phyloP scores from a whole-genome alignment of 192 early-diverging fungal species.

The Coemansia umbellata region DNA sequence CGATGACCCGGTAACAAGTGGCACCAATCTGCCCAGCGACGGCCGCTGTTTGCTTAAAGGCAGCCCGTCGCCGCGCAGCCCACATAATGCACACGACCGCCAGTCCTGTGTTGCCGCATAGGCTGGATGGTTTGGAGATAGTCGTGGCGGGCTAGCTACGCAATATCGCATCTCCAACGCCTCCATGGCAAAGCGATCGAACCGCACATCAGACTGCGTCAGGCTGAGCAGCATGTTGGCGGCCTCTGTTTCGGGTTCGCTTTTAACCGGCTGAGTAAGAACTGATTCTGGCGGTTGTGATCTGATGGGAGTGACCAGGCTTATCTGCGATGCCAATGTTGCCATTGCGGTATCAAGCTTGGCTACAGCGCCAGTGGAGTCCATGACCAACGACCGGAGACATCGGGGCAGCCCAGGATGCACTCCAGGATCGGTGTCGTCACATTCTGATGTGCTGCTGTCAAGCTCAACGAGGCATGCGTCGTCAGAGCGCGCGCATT shows the following conservation, averaged over 20 bases:
- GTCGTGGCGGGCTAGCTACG: not conserved
- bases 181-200: constrained; percentile 26
- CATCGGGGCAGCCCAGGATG: constrained; percentile 7
- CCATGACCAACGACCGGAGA: not conserved
- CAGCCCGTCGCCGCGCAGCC: constrained; percentile 32
- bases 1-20: constrained; percentile 2
- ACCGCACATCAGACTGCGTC: constrained; percentile 43
- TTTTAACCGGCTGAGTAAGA: not conserved
- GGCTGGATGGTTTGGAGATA: not conserved
- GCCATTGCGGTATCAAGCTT: not conserved
- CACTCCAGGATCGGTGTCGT: not conserved
- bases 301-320: too few species aligned
- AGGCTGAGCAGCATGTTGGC: constrained; percentile 44
- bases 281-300: too few species aligned
- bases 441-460: not conserved
- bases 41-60: not conserved
- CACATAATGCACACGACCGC: constrained; percentile 31
- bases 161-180: constrained; percentile 32
- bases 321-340: not conserved
- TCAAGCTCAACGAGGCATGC: constrained; percentile 3
- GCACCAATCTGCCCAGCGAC: constrained; percentile 31
- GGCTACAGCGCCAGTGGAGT: not conserved
- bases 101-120: constrained; percentile 1
- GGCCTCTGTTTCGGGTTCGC: constrained; percentile 18
- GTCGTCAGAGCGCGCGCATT: constrained; percentile 19